phyloP scores from a whole-genome alignment of 2,329 filamentous ascomycete genomes.

The Xylariaceae sp. region DNA sequence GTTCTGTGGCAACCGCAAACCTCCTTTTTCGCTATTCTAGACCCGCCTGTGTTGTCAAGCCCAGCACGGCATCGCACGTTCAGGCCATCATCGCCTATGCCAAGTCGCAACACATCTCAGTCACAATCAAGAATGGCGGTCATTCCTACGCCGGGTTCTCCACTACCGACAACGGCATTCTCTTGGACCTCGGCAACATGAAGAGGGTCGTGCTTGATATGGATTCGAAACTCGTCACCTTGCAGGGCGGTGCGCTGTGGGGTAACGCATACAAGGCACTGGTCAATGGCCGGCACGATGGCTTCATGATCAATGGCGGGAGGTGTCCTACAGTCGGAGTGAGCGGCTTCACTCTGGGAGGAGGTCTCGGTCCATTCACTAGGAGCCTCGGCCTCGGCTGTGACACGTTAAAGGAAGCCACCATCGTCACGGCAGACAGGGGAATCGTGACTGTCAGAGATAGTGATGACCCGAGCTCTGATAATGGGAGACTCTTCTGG shows the following conservation, averaged over 20 bases:
- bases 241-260: constrained; percentile 29
- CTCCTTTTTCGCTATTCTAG: constrained; percentile 4
- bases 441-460: neutral
- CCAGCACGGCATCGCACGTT: neutral
- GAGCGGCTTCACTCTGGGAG: constrained; percentile 4
- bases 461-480: neutral
- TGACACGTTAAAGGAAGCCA: neutral
- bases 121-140: constrained; percentile 1
- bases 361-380: constrained; percentile 6
- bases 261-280: constrained; percentile 30
- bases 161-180: constrained; percentile 25
- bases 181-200: constrained; percentile 29
- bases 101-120: neutral
- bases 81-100: neutral
- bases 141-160: constrained; percentile 17
- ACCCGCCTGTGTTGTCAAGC: constrained; percentile 2
- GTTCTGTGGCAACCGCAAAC: constrained; percentile 1
- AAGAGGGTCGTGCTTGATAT: constrained; percentile 24
- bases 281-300: constrained; percentile 20
- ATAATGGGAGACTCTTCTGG: neutral
- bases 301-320: constrained; percentile 28
- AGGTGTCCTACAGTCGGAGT: constrained; percentile 20
- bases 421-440: constrained; percentile 2
- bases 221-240: constrained; percentile 11
- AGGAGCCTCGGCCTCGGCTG: constrained; percentile 7